These are phyloP conservation scores for Auricularia auricula-judae DNA, from an alignment of 768 basidiomycete species.

Conservation along the genomic window DNA sequence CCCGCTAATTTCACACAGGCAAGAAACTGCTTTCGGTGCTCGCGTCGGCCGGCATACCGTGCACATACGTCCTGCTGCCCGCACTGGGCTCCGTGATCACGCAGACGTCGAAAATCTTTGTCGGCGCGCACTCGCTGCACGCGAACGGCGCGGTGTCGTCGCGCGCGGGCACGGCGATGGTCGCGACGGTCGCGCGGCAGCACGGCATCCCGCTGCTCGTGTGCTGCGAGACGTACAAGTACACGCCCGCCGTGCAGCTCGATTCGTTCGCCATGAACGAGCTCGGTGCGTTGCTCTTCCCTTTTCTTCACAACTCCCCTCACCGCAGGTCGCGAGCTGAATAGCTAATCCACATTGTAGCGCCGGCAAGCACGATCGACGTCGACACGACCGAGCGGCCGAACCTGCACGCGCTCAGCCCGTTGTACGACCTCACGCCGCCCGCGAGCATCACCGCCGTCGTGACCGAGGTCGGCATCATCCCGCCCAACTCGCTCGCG, in stretches of 20 bases:
- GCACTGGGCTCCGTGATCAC: constrained; percentile 71
- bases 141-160: constrained; percentile 92
- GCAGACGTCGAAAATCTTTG: constrained; percentile 71
- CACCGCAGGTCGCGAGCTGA: background rate
- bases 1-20: constrained; percentile 33
- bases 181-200: constrained; percentile 91
- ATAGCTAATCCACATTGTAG: background rate
- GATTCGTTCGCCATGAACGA: constrained; percentile 97
- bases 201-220: constrained; percentile 88
- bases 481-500: constrained; percentile 84
- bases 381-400: constrained; percentile 21
- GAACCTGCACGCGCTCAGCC: constrained; percentile 70
- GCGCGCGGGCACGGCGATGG: constrained; percentile 87
- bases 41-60: constrained; percentile 59
- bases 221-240: constrained; percentile 98
- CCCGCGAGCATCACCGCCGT: constrained; percentile 89
- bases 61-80: constrained; percentile 86
- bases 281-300: constrained; percentile 46
- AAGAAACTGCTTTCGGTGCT: constrained; percentile 67
- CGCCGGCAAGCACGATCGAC: background rate
- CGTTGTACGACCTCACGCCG: constrained; percentile 90
- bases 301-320: background rate
- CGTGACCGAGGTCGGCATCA: constrained; percentile 93
- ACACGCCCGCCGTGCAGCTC: constrained; percentile 82
- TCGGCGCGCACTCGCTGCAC: constrained; percentile 91